phyloP scores from a whole-genome alignment of 352 stramenopile species.

The Pythium vanterpoolii region DNA sequence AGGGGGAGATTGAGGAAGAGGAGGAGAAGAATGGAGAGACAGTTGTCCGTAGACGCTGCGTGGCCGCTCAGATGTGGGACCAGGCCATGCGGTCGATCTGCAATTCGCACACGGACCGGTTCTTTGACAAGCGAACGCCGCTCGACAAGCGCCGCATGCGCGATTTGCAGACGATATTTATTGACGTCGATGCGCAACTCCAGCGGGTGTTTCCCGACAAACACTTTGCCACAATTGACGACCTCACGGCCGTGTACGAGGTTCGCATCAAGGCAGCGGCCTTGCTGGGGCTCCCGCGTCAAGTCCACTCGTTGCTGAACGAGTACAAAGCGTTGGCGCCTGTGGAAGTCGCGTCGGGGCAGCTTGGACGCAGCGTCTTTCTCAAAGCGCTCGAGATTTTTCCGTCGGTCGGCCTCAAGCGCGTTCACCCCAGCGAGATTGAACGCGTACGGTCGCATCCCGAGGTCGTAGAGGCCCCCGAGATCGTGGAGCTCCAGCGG shows the following conservation, averaged over 20 bases:
- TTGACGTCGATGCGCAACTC: constrained; percentile 60
- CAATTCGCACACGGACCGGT: constrained; percentile 59
- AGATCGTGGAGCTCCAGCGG: constrained; percentile 11
- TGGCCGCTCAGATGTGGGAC: constrained; percentile 47
- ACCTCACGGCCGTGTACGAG: constrained; percentile 55
- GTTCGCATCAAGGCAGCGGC: constrained; percentile 64
- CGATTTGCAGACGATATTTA: constrained; percentile 52
- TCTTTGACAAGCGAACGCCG: constrained; percentile 39
- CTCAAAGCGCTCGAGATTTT: constrained; percentile 27
- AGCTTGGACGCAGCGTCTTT: constrained; percentile 15
- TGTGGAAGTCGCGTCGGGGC: not conserved
- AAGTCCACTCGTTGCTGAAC: constrained; percentile 50
- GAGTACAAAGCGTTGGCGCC: constrained; percentile 46
- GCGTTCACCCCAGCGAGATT: constrained; percentile 5
- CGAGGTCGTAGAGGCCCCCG: not conserved
- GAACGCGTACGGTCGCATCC: constrained; percentile 1
- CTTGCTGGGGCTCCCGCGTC: constrained; percentile 39
- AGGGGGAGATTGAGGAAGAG: too few species aligned
- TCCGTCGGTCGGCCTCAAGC: constrained; percentile 17
- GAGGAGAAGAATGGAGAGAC: too few species aligned
- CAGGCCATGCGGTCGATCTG: constrained; percentile 58
- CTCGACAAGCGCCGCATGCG: constrained; percentile 38
- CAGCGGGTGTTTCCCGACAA: constrained; percentile 42
- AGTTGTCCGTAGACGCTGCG: too few species aligned
- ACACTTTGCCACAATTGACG: constrained; percentile 30